Evolutionary conservation across 2,329 filamentous ascomycete genomes (phyloP), one percentile per base, ranked within the genome.

Genomic region (Aureobasidium musti): DNA sequence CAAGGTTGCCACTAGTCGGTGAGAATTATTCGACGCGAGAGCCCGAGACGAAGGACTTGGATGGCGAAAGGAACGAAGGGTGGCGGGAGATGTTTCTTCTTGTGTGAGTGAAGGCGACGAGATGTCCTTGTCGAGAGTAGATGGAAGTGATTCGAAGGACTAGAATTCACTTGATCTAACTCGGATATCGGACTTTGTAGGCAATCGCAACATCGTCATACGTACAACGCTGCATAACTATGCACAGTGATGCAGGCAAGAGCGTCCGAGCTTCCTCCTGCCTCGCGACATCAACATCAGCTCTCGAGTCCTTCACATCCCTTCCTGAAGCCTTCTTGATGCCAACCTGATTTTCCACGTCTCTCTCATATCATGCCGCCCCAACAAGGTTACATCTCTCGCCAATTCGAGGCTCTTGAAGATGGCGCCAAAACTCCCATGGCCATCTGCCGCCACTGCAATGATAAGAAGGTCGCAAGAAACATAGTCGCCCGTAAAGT

Each of bases 341-440:
- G 61, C 61, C 49, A 64, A 64, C 54, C 37, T 30, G 17, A 30
- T 21, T 39, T 35, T 52, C n/a, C 49, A 23, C 35, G 11, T 37
- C 57, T 33, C n/a, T 28, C 26, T n/a, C 43, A 11, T 8, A 45
- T 33, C 47, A 64, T 64, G 61, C 61, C 61, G 23, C 61, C 61
- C 33, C 61, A 64, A 35, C 61, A 64, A 54, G 61, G 61, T 30
- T 64, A 64, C 37, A 54, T 64, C 7, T 64, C 61, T 11, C 33
- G 49, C 6, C 61, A 64, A 21, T 64, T 64, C 28, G 61, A 64
- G 19, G 35, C 47, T 45, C 37, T 64, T 8, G 61, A 64, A 54
- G 61, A 64, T 64, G 61, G 49, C n/a, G 33, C 61, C 49, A 64
- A 64, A 64, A 64, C 61, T 41, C 61, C 61, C 21, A 64, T 64